Conservation (phyloP, 805 yeast genomes). For the Zygosaccharomyces rouxii region DNA sequence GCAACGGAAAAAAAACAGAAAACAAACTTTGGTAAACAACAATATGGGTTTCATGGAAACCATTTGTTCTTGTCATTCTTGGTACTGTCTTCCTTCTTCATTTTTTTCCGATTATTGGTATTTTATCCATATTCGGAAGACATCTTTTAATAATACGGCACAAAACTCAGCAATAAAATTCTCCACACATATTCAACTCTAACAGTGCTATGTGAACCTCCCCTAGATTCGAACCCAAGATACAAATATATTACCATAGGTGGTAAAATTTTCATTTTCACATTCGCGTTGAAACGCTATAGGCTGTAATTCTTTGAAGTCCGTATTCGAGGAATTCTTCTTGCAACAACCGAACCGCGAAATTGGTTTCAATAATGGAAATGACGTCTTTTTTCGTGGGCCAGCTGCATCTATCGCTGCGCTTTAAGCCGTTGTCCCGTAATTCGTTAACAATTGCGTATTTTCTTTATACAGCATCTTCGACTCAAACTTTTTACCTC, state of each 20-base stretch:
- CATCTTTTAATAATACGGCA: background rate
- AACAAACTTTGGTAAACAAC: background rate
- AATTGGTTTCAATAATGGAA: background rate
- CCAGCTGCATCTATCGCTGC: background rate
- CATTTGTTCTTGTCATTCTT: background rate
- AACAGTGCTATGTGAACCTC: background rate
- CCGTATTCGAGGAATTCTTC: background rate
- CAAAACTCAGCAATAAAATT: background rate
- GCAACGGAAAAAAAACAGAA: background rate
- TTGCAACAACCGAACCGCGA: background rate
- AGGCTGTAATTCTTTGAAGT: background rate
- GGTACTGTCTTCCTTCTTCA: background rate
- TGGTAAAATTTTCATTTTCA: background rate
- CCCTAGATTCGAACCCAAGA: background rate
- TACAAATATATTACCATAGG: background rate
- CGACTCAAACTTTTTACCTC: background rate
- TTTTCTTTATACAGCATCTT: background rate
- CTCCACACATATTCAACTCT: background rate
- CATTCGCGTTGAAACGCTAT: background rate
- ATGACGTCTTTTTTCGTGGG: conserved; percentile 1
- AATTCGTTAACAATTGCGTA: conserved; percentile 4
- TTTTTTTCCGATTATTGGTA: background rate
- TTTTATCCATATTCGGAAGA: background rate
- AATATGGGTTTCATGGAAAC: background rate
- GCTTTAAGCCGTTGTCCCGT: background rate